Base-by-base conservation (phyloP, 352 stramenopile genomes). In the Halophytophthora batemanensis region DNA sequence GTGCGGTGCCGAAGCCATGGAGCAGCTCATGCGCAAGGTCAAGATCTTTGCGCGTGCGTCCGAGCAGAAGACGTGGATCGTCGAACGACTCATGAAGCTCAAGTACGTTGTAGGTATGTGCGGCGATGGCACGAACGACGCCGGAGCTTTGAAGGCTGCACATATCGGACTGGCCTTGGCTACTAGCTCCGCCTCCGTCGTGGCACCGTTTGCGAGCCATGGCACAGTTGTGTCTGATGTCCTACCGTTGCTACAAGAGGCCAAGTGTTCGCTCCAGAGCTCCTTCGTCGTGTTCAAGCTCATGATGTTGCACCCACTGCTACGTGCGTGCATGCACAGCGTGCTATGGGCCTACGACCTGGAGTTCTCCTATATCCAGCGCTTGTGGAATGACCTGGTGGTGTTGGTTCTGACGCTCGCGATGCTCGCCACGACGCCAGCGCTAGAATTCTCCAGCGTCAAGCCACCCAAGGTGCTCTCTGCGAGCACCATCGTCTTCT, bases 181-280 rank as follows among this genome's bases (percentile, higher is more conserved):
- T 3, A 77, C 74, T 50, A 77, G 85, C 1, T 86, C 96, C 49
- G 90, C 87, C 0, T 94, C 80, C 36, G 79, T 89, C 17, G 85
- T 96, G 19, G 66, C 86, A 15, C 86, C 87, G 12, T 97, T 97
- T 53, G 96, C 86, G 1, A 95, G 80, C 56, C 74, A 90, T 28
- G 69, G 81, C 17, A 96, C 96, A 51, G 64, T 48, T 7, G 88
- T 96, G 33, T 58, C 53, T 25, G 80, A 84, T 49, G 81, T 96
- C 2, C 59, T 74, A 1, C 79, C 82, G 45, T 63, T 97, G 5
- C 56, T 95, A 3, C 74, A 71, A n/a, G 89, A 97, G 56, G 89
- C 87, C 19, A 70, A 86, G 0, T 95, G 86, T 60, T 76, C 86
- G 13, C 59, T 97, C 11, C 68, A 61, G 19, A 82, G 71, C 17